These are phyloP conservation scores for Solanum tarijense DNA, from an alignment of 257 asterid genomes.

Conservation along the genomic window DNA sequence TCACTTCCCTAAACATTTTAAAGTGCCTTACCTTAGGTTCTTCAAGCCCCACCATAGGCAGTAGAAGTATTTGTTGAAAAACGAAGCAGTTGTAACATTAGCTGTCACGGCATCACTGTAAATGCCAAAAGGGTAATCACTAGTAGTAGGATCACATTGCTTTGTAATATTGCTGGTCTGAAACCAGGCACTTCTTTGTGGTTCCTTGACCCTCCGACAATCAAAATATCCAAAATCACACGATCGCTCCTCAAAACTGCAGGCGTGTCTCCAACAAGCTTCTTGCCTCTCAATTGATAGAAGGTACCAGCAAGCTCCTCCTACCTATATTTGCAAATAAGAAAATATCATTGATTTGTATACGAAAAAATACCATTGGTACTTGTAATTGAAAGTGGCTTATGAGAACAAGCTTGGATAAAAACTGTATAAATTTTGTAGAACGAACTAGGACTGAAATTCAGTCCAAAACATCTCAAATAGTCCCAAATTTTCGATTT, in stretches of 20 bases:
- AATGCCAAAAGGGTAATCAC: slow-evolving; percentile 69
- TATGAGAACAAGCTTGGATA: not conserved
- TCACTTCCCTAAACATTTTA: not conserved
- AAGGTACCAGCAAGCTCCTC: slow-evolving; percentile 96
- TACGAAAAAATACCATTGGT: not conserved
- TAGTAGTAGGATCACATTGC: slow-evolving; percentile 40
- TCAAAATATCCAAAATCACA: slow-evolving; percentile 59
- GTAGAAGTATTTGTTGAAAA: slow-evolving; percentile 84
- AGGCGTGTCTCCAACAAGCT: slow-evolving; percentile 77
- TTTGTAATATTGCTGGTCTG: slow-evolving; percentile 51
- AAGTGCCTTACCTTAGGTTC: slow-evolving; percentile 59
- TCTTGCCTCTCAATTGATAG: slow-evolving; percentile 88
- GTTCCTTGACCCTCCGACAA: slow-evolving; percentile 37
- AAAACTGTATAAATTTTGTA: not conserved
- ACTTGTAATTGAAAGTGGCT: not conserved
- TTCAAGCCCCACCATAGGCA: slow-evolving; percentile 95
- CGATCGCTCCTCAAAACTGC: slow-evolving; percentile 35
- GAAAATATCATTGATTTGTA: not conserved
- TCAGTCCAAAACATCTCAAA: not conserved
- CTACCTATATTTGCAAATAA: slow-evolving; percentile 25
- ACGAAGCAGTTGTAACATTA: slow-evolving; percentile 50
- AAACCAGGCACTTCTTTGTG: slow-evolving; percentile 49
- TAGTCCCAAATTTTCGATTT: not conserved
- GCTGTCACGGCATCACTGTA: slow-evolving; percentile 66
- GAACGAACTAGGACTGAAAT: not conserved